These are phyloP conservation scores for Quercus mongolica DNA, from an alignment of 306 rosid genomes.

Conservation along the genomic window DNA sequence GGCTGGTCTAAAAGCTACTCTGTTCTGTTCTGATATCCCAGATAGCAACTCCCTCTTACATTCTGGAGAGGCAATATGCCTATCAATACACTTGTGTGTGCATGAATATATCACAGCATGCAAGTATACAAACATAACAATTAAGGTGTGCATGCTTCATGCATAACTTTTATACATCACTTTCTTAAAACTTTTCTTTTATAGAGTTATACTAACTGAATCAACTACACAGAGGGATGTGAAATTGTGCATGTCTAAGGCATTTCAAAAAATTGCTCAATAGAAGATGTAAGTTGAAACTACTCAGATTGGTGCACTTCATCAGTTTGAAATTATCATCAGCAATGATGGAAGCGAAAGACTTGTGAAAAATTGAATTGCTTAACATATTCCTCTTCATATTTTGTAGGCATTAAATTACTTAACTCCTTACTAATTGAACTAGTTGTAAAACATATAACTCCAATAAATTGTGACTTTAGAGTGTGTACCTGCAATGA, in stretches of 20 bases:
- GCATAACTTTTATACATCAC: too few relatives aligned
- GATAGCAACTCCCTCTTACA: not conserved
- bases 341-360: constrained; percentile 10
- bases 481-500: constrained; percentile 71
- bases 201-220: not conserved
- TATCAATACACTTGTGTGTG: not conserved
- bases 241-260: not conserved
- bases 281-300: constrained; percentile 3
- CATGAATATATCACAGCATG: not conserved
- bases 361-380: not conserved
- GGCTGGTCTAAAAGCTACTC: not conserved
- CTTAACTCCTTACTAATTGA: constrained; percentile 1
- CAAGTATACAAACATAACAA: too few relatives aligned
- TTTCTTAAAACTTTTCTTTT: too few relatives aligned
- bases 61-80: not conserved
- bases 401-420: not conserved
- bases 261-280: constrained; percentile 6
- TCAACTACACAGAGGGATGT: not conserved
- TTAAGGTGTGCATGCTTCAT: too few relatives aligned
- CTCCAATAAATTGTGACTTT: constrained; percentile 12
- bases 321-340: constrained; percentile 5
- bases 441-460: not conserved
- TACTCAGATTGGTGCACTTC: constrained; percentile 8
- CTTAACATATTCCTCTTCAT: too few relatives aligned
- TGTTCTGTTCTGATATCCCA: not conserved